Evolutionary conservation across 768 basidiomycete genomes (phyloP).

Genomic region (Mycena sanguinolenta): DNA sequence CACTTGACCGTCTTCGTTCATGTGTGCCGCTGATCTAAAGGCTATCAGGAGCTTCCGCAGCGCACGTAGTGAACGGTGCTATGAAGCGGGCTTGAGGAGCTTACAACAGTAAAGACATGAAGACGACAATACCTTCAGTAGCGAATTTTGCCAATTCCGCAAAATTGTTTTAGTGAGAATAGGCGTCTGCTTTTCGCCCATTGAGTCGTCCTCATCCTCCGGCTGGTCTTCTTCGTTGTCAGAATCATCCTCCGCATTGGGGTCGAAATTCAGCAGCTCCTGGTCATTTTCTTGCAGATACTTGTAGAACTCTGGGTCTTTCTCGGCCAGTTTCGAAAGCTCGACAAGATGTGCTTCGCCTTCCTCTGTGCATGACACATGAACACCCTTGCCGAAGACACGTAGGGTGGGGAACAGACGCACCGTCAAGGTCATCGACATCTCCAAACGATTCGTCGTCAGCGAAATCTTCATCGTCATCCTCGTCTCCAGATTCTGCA

Average conservation of each 20-base stretch:
- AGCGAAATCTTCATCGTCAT: constrained; percentile 56
- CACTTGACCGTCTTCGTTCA: constrained; percentile 87
- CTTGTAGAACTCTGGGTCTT: constrained; percentile 99
- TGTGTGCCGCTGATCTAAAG: constrained; percentile 90
- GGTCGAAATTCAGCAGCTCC: constrained; percentile 88
- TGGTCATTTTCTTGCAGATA: constrained; percentile 96
- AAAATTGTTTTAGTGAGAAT: constrained; percentile 79
- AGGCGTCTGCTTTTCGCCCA: constrained; percentile 64
- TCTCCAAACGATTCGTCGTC: constrained; percentile 54
- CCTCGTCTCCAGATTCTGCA: constrained; percentile 48
- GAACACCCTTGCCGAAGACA: not conserved
- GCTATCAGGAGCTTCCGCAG: constrained; percentile 88
- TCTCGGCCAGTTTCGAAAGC: constrained; percentile 90
- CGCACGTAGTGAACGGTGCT: constrained; percentile 90
- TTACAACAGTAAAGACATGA: not conserved
- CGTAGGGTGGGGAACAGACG: constrained; percentile 60
- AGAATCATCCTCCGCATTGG: constrained; percentile 52
- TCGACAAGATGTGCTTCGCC: constrained; percentile 83
- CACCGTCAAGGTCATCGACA: constrained; percentile 64
- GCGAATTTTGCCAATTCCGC: constrained; percentile 87
- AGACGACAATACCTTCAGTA: constrained; percentile 75
- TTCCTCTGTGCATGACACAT: constrained; percentile 62
- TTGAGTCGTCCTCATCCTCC: constrained; percentile 61
- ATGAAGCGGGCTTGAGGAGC: not conserved
- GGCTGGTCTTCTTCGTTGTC: constrained; percentile 60